Evolutionary conservation across 2,329 filamentous ascomycete genomes (phyloP), one percentile per base, ranked within the genome.

Genomic region (Tolypocladium pustulatum): DNA sequence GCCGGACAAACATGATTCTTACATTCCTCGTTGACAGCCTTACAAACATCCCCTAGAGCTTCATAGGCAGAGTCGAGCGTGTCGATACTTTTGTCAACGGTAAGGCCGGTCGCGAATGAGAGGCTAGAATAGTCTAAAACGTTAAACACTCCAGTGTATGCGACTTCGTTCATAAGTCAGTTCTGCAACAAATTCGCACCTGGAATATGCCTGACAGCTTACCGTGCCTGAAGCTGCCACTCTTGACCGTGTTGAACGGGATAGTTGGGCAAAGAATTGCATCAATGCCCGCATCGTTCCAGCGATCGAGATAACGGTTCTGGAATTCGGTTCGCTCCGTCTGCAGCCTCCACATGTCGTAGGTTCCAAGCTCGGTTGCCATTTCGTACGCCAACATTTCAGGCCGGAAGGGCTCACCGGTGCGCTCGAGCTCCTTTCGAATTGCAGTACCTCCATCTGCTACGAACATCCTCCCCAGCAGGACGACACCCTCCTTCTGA

Each of bases 201-300:
- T 38, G 6, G 38, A 4, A 3, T n/a, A 2, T 5, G 4, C 27
- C 13, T 7, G 34, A 13, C 1, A 20, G 66, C 74, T 65, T 53
- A 76, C 76, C 72, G 41, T 80, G 75, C 64, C 69, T 73, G 46
- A 78, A 77, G 1, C 68, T 68, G 5, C 75, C 76, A 53, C 76
- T 72, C 65, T 76, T 74, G 36, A 74, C 72, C 0, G 71, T 72
- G 46, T 71, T 73, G 55, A 75, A 80, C 0, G 78, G 75, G 37
- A 75, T 77, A 0, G 76, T 78, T 0, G 86, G 85, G 56, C 81
- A 83, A 1, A 89, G 68, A 10, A 89, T 77, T 1, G 83, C 83
- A 65, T 89, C 87, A 9, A 87, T 78, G 1, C 74, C 76, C 0
- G 74, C 73, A 54, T 66, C 67, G 38, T 73, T 73, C 78, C 78